phyloP scores from a whole-genome alignment of 352 stramenopile species.

The Thraustochytrium striatum region DNA sequence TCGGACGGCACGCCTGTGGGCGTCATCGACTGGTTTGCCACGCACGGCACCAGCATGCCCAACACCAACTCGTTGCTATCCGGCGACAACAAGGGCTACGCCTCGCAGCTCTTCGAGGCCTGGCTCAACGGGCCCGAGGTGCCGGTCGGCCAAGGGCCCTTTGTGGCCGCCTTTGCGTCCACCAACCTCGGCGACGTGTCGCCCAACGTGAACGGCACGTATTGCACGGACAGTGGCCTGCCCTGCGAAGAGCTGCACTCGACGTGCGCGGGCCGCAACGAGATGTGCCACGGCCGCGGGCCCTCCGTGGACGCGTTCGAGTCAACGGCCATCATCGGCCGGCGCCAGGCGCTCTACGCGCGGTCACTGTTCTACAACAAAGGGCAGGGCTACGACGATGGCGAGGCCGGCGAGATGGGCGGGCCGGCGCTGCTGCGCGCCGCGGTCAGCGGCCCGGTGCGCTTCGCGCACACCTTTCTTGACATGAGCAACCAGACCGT shows the following conservation, averaged over 20 bases:
- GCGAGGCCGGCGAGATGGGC: not conserved
- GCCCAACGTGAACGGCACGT: constrained; percentile 70
- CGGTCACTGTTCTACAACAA: constrained; percentile 47
- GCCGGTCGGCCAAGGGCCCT: constrained; percentile 71
- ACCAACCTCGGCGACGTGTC: constrained; percentile 88
- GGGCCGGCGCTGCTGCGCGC: not conserved
- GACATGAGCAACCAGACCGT: constrained; percentile 58
- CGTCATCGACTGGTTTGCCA: constrained; percentile 88
- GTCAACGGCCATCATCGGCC: constrained; percentile 59
- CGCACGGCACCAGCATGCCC: constrained; percentile 86
- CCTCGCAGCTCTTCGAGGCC: constrained; percentile 39
- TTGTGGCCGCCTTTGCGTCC: constrained; percentile 83
- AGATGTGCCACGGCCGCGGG: constrained; percentile 55
- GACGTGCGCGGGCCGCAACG: constrained; percentile 57
- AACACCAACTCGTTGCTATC: constrained; percentile 86
- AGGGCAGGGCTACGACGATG: not conserved
- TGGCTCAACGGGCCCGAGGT: constrained; percentile 58
- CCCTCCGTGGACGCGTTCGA: constrained; percentile 60
- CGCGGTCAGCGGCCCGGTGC: constrained; percentile 49
- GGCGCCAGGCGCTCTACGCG: constrained; percentile 56
- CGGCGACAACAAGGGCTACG: constrained; percentile 83
- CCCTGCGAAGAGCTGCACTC: constrained; percentile 58
- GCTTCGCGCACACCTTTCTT: constrained; percentile 58
- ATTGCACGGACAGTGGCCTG: constrained; percentile 58
- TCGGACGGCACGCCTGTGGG: constrained; percentile 72